Conservation (phyloP, 495 filamentous ascomycete genomes). For the Xylaria bambusicola region DNA sequence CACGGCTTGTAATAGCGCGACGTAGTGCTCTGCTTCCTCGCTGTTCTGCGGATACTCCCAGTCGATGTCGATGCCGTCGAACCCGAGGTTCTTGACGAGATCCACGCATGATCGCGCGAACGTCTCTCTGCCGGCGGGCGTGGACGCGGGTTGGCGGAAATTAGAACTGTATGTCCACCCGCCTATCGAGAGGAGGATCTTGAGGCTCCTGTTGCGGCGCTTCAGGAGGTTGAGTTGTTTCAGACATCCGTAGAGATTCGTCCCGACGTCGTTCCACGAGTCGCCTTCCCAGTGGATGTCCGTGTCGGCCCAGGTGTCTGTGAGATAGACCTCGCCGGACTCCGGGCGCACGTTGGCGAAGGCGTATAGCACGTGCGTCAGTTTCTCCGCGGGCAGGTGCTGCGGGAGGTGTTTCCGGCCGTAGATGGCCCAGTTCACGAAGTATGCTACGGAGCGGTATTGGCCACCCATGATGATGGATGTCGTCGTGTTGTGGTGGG, state of each 20-base stretch:
- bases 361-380: constrained; percentile 86
- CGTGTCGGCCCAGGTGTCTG: constrained; percentile 82
- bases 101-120: constrained; percentile 72
- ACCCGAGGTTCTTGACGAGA: constrained; percentile 65
- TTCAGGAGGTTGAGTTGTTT: constrained; percentile 95
- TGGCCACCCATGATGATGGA: constrained; percentile 34
- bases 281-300: constrained; percentile 89
- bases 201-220: constrained; percentile 82
- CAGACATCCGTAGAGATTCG: constrained; percentile 85
- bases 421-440: constrained; percentile 95
- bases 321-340: constrained; percentile 68
- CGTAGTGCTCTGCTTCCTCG: constrained; percentile 71
- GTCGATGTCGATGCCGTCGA: constrained; percentile 45
- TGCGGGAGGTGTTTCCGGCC: constrained; percentile 83
- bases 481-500: background rate
- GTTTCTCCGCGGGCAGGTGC: constrained; percentile 79
- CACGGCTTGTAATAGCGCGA: constrained; percentile 68
- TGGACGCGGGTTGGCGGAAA: constrained; percentile 74
- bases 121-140: constrained; percentile 56
- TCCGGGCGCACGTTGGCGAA: constrained; percentile 69
- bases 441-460: constrained; percentile 78
- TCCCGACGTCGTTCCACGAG: constrained; percentile 68
- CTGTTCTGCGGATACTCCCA: constrained; percentile 42
- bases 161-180: constrained; percentile 95
- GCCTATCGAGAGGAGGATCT: constrained; percentile 89